Percentiles rank a stretch among this genome's conserved stretches.
Conservation (phyloP, 2,329 filamentous ascomycete species). For the Nigrospora oryzae region DNA sequence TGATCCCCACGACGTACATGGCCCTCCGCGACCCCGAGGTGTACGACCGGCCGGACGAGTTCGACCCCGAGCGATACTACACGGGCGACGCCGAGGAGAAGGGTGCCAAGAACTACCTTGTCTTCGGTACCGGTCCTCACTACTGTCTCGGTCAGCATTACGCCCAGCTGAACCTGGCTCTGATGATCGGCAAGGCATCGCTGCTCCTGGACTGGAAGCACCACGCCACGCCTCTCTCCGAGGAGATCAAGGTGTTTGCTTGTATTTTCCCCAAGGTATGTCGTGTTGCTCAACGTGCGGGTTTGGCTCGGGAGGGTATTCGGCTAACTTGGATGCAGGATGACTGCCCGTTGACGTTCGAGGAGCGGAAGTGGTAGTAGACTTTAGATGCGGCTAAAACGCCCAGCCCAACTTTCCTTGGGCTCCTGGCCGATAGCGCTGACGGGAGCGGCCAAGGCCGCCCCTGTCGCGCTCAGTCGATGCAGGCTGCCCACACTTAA, state of each 20-base stretch:
- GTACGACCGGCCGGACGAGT: conserved; percentile 81
- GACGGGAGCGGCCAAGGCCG: too few relatives aligned
- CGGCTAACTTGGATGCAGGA: conserved; percentile 45
- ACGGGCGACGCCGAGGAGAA: conserved; percentile 79
- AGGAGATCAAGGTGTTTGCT: conserved; percentile 97
- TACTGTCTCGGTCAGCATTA: conserved; percentile 95
- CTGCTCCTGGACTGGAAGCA: conserved; percentile 86
- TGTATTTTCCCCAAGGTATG: conserved; percentile 94
- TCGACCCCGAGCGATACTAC: conserved; percentile 88
- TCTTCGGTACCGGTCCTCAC: conserved; percentile 92
- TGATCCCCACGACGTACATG: conserved; percentile 85
- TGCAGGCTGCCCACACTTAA: too few relatives aligned
- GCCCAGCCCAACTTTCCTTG: too few relatives aligned
- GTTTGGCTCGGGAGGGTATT: conserved; percentile 2
- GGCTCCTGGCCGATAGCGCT: too few relatives aligned
- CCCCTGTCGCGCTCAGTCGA: too few relatives aligned
- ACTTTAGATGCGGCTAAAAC: too few relatives aligned
- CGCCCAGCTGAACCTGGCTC: conserved; percentile 78
- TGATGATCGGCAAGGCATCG: conserved; percentile 84
- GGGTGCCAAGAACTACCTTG: conserved; percentile 87
- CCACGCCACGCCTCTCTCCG: conserved; percentile 70
- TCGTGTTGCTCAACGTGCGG: conserved; percentile 9
- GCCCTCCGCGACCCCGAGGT: conserved; percentile 88
- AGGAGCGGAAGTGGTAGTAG: conserved; percentile 36
- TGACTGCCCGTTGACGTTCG: conserved; percentile 73